Evolutionary conservation across 805 yeast species (phyloP), one percentile per base, ranked within the genome.

Genomic region (Lipomyces chichibuensis): DNA sequence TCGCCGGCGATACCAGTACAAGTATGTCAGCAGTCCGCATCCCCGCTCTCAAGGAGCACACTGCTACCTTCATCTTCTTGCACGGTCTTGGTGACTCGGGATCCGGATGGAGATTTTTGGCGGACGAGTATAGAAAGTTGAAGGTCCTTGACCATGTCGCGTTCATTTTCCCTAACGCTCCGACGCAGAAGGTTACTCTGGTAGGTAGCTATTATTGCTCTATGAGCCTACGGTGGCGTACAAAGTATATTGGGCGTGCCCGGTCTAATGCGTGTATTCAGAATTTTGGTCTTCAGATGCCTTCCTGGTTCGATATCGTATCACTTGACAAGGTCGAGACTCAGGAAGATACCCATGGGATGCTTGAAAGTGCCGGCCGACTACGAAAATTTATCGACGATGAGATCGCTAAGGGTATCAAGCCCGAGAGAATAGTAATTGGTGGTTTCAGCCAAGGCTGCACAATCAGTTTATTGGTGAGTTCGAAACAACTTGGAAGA

Each of bases 371-470:
- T 33, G 75, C 76, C 5, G 74, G 66, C n/a, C 65, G 69, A 8
- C 69, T 80, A 52, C 71, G 75, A 61, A 63, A 62, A 43, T 70
- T 79, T 13, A 67, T 81, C 32, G 69, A 69, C 23, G 73, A 74
- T 39, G 80, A 78, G 66, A 71, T 76, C 29, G 71, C 63, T 9
- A 65, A 66, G 7, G 83, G 83, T 5, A 75, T 79, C 29, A 75
- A 80, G 7, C 65, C 80, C 13, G 72, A 75, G 46, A 85, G 89
- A 62, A 89, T 95, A 58, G 80, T 95, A n/a, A 81, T 95, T 65
- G 98, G 98, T 46, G 99, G 99, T 0, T 95, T 95, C 76, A 89
- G 96, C 3, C 99, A 95, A 79, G 99, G 99, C 64, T 96, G 92
- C 59, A 92, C 96, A 1, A 68, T 94, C 11, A 80, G 95, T 0